Conservation (phyloP, 179 eudicot genomes). For the Spinacia oleracea region DNA sequence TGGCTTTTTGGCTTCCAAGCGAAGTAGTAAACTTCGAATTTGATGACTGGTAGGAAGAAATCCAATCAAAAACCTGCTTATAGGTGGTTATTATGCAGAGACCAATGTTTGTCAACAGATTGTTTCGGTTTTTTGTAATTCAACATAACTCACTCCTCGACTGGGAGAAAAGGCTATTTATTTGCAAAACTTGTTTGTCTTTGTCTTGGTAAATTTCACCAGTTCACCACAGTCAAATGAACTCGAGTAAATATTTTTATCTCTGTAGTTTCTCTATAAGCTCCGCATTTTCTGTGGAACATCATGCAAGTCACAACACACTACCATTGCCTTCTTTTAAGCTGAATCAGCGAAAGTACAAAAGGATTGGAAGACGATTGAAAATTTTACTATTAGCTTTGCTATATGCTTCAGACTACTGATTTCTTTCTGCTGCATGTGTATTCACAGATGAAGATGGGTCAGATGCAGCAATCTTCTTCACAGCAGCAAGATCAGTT, state of each 20-base stretch:
- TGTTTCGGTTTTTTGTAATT: background rate
- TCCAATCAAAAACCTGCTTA: background rate
- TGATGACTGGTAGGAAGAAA: background rate
- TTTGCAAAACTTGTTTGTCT: background rate
- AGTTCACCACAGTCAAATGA: background rate
- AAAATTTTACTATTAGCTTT: background rate
- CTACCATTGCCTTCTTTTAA: background rate
- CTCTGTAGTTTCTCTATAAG: background rate
- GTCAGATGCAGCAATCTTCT: constrained; percentile 85
- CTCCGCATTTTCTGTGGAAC: background rate
- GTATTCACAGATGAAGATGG: constrained; percentile 72
- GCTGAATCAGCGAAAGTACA: background rate
- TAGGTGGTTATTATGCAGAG: background rate
- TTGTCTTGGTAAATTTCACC: background rate
- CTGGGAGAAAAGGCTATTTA: background rate
- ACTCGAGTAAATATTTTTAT: background rate
- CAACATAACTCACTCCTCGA: background rate
- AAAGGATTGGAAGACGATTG: background rate
- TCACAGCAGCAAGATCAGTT: constrained; percentile 89
- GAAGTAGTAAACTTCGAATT: no score
- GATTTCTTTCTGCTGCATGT: constrained; percentile 2
- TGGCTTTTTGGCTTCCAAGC: background rate
- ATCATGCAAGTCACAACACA: background rate
- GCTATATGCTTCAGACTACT: background rate
- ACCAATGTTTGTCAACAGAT: background rate